phyloP scores from a whole-genome alignment of 805 yeast species.

The Candida montana region DNA sequence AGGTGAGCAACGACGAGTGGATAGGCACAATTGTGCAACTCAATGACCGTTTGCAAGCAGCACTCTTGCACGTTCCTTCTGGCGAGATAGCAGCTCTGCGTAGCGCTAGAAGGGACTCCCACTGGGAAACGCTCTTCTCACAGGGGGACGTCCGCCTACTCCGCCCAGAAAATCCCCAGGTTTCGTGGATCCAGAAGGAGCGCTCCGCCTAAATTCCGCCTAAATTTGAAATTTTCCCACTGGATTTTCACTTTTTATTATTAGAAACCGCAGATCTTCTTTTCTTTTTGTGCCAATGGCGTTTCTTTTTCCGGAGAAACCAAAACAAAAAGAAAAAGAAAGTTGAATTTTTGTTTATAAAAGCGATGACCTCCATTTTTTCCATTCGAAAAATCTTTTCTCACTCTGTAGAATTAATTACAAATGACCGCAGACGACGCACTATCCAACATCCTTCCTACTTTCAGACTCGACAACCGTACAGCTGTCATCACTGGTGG shows the following conservation, averaged over 20 bases:
- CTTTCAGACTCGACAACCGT: constrained; percentile 63
- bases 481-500: constrained; percentile 77
- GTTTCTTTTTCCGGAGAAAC: neutral
- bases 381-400: neutral
- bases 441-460: constrained; percentile 38
- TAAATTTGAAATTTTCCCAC: too few relatives aligned
- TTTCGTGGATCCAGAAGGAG: too few relatives aligned
- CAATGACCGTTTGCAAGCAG: constrained; percentile 51
- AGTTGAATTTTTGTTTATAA: neutral
- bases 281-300: too few relatives aligned
- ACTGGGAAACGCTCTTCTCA: neutral
- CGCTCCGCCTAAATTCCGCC: too few relatives aligned
- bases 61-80: constrained; percentile 20
- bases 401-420: neutral
- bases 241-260: too few relatives aligned
- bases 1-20: constrained; percentile 7
- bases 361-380: too few relatives aligned
- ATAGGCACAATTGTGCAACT: constrained; percentile 43
- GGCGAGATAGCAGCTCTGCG: too few relatives aligned
- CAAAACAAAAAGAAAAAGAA: too few relatives aligned
- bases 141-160: too few relatives aligned
- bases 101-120: neutral
- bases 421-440: constrained; percentile 18
- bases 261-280: too few relatives aligned
- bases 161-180: too few relatives aligned